Evolutionary conservation across 257 asterid species (phyloP).

Genomic region (Nicotiana benthamiana): DNA sequence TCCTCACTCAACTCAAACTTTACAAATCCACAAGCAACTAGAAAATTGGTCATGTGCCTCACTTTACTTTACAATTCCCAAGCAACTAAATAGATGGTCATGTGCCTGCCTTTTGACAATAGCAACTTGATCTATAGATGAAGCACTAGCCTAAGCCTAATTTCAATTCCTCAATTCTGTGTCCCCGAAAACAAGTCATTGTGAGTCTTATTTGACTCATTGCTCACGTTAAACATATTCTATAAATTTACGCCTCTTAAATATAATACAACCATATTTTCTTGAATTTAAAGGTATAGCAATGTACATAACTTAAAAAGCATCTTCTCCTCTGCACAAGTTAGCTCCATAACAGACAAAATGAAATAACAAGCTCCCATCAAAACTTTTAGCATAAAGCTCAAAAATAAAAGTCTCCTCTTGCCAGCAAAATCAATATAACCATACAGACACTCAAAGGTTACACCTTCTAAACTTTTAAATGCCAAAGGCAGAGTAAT

Average conservation of each 20-base stretch:
- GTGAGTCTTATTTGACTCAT: background rate
- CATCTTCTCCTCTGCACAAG: background rate
- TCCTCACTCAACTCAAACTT: slow-evolving; percentile 9
- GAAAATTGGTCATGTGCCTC: background rate
- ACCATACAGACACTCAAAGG: background rate
- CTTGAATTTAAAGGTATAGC: background rate
- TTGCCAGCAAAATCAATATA: background rate
- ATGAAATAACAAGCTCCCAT: background rate
- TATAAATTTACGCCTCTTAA: background rate
- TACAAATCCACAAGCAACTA: slow-evolving; percentile 13
- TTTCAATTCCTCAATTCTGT: background rate
- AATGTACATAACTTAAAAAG: background rate
- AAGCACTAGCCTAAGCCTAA: background rate
- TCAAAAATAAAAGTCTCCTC: background rate
- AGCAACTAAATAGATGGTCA: slow-evolving; percentile 10
- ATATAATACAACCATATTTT: background rate
- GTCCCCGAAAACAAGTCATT: background rate
- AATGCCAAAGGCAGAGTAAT: background rate
- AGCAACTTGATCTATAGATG: background rate
- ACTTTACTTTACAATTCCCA: slow-evolving; percentile 4
- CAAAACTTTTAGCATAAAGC: background rate
- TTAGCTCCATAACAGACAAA: background rate
- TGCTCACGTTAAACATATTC: background rate
- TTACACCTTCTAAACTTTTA: background rate
- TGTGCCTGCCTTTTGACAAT: background rate